A percentile compares a stretch with the other conserved stretches of the same genome.
phyloP scores from a whole-genome alignment of 345 rosid species.

The Microthlaspi erraticum region DNA sequence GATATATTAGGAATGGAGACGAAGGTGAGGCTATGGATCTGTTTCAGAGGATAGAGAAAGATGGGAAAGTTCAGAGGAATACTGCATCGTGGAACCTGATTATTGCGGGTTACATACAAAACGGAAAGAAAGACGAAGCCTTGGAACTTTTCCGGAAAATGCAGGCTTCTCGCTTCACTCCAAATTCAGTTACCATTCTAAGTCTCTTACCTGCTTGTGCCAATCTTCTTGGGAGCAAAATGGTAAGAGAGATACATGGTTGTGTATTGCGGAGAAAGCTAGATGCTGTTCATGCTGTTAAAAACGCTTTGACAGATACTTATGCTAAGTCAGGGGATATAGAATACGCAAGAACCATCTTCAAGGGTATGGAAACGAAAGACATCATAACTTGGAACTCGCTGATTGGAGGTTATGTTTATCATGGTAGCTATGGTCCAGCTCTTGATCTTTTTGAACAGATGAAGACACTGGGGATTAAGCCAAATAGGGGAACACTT shows the following conservation, averaged over 20 bases:
- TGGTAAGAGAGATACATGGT: slow-evolving; percentile 86
- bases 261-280: slow-evolving; percentile 66
- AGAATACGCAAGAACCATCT: slow-evolving; percentile 60
- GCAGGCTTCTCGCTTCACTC: slow-evolving; percentile 57
- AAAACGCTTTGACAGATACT: slow-evolving; percentile 74
- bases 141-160: slow-evolving; percentile 69
- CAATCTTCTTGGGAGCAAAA: slow-evolving; percentile 59
- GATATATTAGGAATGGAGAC: slow-evolving; percentile 76
- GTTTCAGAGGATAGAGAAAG: slow-evolving; percentile 71
- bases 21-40: slow-evolving; percentile 78
- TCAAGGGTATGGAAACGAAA: slow-evolving; percentile 57
- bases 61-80: slow-evolving; percentile 65
- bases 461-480: slow-evolving; percentile 59
- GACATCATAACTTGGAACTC: slow-evolving; percentile 84
- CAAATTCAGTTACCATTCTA: slow-evolving; percentile 74
- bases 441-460: slow-evolving; percentile 65
- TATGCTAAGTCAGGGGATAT: slow-evolving; percentile 81
- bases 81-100: slow-evolving; percentile 88
- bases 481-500: slow-evolving; percentile 78
- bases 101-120: slow-evolving; percentile 74
- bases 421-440: slow-evolving; percentile 59
- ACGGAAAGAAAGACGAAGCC: slow-evolving; percentile 67
- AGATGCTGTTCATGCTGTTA: slow-evolving; percentile 64
- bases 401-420: slow-evolving; percentile 66
- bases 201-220: slow-evolving; percentile 84